Percentiles rank a stretch among this genome's conserved stretches.
Evolutionary conservation across 73 alveolate genomes (phyloP).

Genomic region (Paramecium pentaurelia): DNA sequence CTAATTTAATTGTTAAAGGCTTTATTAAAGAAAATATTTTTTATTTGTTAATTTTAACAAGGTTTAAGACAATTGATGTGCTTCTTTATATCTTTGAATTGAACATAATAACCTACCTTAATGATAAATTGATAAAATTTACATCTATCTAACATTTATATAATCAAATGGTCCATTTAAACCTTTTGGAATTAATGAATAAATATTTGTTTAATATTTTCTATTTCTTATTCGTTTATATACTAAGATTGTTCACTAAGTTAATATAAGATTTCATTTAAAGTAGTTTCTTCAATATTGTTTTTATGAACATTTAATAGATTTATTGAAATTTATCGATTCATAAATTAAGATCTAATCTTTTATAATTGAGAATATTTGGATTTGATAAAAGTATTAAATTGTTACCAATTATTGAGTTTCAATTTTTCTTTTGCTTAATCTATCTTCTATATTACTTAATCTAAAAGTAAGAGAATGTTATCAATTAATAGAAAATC

Average conservation of each 20-base stretch:
- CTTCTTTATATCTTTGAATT: neutral
- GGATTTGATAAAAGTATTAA: neutral
- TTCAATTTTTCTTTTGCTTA: neutral
- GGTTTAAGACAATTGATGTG: neutral
- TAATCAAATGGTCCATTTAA: neutral
- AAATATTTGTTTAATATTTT: neutral
- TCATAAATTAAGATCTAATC: neutral
- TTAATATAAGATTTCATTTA: neutral
- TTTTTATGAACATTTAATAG: neutral
- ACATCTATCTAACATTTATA: neutral
- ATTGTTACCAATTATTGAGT: neutral
- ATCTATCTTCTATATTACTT: neutral
- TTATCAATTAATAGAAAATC: neutral
- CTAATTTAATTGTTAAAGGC: neutral
- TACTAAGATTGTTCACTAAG: neutral
- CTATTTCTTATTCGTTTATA: neutral
- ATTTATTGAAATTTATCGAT: neutral
- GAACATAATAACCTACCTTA: neutral
- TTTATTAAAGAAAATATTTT: neutral
- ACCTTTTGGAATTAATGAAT: neutral
- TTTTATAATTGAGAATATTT: neutral
- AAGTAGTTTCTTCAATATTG: neutral
- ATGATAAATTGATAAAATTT: neutral
- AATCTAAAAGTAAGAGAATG: neutral
- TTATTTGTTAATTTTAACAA: neutral